phyloP scores from a whole-genome alignment of 257 asterid genomes.

The Lavandula angustifolia region DNA sequence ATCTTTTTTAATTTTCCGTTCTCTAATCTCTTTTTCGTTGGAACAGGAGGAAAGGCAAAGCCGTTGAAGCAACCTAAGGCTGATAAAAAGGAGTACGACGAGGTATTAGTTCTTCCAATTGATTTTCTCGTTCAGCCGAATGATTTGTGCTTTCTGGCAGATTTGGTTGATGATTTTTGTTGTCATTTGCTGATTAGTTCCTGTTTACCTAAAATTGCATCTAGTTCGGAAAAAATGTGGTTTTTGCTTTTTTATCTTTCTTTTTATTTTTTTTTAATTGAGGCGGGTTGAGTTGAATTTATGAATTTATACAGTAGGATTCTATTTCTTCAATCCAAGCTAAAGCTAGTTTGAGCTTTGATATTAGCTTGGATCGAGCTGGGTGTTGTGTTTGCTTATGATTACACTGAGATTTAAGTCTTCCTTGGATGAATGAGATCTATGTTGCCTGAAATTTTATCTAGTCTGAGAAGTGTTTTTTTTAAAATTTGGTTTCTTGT shows the following conservation, averaged over 20 bases:
- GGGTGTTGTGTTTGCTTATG: too few relatives aligned
- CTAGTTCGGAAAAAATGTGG: neutral
- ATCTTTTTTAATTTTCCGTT: neutral
- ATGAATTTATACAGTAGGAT: neutral
- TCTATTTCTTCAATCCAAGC: neutral
- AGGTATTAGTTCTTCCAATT: conserved; percentile 36
- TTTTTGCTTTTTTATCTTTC: neutral
- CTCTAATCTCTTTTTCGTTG: neutral
- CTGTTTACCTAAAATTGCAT: neutral
- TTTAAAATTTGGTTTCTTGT: neutral
- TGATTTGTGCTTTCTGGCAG: neutral
- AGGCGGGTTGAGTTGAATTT: neutral
- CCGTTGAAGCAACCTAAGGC: conserved; percentile 60
- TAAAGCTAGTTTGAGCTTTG: neutral
- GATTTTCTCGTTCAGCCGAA: neutral
- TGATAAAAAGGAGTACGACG: conserved; percentile 60
- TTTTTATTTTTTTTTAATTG: neutral
- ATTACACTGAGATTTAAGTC: neutral
- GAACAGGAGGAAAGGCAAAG: conserved; percentile 62
- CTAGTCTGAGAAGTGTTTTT: neutral
- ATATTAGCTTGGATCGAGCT: too few relatives aligned
- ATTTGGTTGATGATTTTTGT: neutral
- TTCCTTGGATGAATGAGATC: neutral
- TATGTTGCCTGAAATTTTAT: neutral
- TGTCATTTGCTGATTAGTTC: too few relatives aligned